Percentiles rank a stretch among this genome's conserved stretches.
These are phyloP conservation scores for Zygosaccharomyces kombuchaensis DNA, from an alignment of 805 yeast species.

Conservation along the genomic window DNA sequence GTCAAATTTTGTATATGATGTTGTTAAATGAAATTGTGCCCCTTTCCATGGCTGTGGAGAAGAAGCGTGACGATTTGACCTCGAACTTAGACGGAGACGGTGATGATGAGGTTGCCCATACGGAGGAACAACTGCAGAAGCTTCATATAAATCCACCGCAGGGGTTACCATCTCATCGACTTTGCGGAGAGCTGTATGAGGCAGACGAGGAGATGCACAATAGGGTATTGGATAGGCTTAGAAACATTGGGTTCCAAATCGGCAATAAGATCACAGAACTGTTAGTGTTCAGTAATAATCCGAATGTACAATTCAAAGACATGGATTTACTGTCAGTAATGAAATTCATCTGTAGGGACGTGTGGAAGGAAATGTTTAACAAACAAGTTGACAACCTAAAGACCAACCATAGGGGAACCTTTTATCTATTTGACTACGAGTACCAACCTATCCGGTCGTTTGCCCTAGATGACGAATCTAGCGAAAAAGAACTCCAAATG, in stretches of 20 bases:
- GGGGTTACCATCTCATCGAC: slow-evolving; percentile 27
- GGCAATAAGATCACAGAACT: slow-evolving; percentile 58
- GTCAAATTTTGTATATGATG: slow-evolving; percentile 52
- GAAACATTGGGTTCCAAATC: slow-evolving; percentile 63
- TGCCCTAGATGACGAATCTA: slow-evolving; percentile 18
- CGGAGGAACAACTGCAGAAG: slow-evolving; percentile 9
- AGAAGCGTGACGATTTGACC: slow-evolving; percentile 32
- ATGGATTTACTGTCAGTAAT: slow-evolving; percentile 74
- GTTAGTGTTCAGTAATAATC: slow-evolving; percentile 43
- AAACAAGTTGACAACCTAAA: slow-evolving; percentile 90
- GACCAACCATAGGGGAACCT: slow-evolving; percentile 74
- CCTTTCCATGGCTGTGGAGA: slow-evolving; percentile 58
- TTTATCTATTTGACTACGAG: slow-evolving; percentile 33
- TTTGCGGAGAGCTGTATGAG: slow-evolving; percentile 30
- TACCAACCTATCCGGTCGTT: slow-evolving; percentile 29
- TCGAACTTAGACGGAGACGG: slow-evolving; percentile 9
- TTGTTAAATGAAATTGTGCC: slow-evolving; percentile 77
- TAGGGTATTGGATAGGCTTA: slow-evolving; percentile 56
- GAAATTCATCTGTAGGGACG: slow-evolving; percentile 89
- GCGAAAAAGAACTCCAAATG: slow-evolving; percentile 23
- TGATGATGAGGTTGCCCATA: slow-evolving; percentile 9
- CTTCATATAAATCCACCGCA: slow-evolving; percentile 18
- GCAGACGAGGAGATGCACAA: slow-evolving; percentile 38
- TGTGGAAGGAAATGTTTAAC: slow-evolving; percentile 75
- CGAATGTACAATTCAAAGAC: slow-evolving; percentile 42